Conservation (phyloP, 75 land plant species). For the Sequoia sempervirens region DNA sequence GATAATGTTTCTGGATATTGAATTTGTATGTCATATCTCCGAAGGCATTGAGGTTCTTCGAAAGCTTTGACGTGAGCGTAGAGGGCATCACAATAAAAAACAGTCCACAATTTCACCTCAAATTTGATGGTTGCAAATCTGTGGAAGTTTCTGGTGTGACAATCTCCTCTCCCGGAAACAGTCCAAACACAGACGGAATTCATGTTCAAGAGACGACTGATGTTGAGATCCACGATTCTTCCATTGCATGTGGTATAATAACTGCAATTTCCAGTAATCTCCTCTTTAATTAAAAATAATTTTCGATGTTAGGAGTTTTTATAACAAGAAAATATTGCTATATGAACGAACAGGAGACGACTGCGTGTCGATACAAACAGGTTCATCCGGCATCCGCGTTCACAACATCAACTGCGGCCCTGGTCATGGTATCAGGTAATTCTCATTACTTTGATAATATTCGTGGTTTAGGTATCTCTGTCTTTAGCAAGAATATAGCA, state of each 20-base stretch:
- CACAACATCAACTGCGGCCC: slow-evolving; percentile 44
- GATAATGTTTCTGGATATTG: slow-evolving; percentile 62
- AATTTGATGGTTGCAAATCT: slow-evolving; percentile 67
- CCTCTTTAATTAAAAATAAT: too few species aligned
- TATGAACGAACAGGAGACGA: slow-evolving; percentile 9
- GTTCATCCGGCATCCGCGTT: slow-evolving; percentile 45
- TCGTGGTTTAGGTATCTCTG: too few species aligned
- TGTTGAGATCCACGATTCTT: slow-evolving; percentile 44
- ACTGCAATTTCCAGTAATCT: not conserved
- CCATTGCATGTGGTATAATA: slow-evolving; percentile 56
- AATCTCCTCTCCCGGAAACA: slow-evolving; percentile 66
- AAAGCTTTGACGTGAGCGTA: slow-evolving; percentile 21
- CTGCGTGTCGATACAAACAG: slow-evolving; percentile 14
- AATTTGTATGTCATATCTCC: slow-evolving; percentile 43
- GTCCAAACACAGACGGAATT: slow-evolving; percentile 96
- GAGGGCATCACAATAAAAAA: slow-evolving; percentile 35
- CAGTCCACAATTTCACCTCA: slow-evolving; percentile 88
- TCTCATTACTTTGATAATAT: not conserved
- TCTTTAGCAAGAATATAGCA: too few species aligned
- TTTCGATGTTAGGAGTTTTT: too few species aligned
- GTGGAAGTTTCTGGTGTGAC: slow-evolving; percentile 51
- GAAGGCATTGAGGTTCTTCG: slow-evolving; percentile 27
- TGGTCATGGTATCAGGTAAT: too few species aligned
- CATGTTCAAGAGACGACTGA: slow-evolving; percentile 76
- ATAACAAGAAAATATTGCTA: too few species aligned